Conservation (phyloP, 2,329 filamentous ascomycete species). For the Penicillium sp. region DNA sequence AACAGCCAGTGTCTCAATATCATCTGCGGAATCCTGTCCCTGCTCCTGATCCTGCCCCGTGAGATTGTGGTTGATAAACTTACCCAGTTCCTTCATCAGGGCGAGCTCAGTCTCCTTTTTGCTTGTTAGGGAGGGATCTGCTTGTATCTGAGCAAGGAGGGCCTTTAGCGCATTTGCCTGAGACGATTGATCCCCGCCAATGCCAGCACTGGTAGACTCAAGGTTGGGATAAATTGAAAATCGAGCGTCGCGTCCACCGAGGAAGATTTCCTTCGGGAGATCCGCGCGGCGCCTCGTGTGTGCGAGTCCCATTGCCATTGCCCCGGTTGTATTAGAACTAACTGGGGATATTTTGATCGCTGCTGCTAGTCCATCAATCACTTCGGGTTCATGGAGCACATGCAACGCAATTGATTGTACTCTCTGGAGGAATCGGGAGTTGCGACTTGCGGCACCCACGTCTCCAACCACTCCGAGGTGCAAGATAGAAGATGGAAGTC, state of each 20-base stretch:
- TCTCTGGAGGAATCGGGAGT: conserved; percentile 14
- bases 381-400: neutral
- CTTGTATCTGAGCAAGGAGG: neutral
- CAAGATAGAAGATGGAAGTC: conserved; percentile 23
- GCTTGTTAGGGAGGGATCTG: neutral
- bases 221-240: conserved; percentile 4
- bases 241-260: neutral
- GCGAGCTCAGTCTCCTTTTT: conserved; percentile 1
- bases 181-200: neutral
- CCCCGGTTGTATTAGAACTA: neutral
- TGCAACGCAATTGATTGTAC: conserved; percentile 9
- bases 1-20: conserved; percentile 21
- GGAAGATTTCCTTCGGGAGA: conserved; percentile 1
- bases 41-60: neutral
- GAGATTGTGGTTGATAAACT: conserved; percentile 4
- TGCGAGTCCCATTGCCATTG: neutral
- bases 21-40: neutral
- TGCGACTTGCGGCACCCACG: conserved; percentile 23
- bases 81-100: conserved; percentile 2
- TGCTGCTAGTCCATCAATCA: neutral
- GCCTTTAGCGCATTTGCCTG: neutral
- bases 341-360: conserved; percentile 1
- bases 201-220: neutral
- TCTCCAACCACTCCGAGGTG: conserved; percentile 28
- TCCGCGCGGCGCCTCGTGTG: neutral